These are phyloP conservation scores for Tetraselmis chui DNA, from an alignment of 139 green algal genomes.

Conservation along the genomic window DNA sequence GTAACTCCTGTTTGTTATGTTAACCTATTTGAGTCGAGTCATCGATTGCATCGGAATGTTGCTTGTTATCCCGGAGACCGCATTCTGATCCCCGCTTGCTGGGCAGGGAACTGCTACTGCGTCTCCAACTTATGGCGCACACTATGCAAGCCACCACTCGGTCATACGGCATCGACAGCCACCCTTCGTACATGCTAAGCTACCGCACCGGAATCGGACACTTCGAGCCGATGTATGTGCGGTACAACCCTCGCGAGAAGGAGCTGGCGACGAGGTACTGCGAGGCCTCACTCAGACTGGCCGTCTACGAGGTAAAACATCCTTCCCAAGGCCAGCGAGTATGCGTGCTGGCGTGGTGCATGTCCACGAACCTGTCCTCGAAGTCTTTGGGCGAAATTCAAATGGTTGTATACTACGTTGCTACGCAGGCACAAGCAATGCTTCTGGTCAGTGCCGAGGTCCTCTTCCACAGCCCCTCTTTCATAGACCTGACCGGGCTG, in stretches of 20 bases:
- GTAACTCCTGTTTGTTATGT: too few species aligned
- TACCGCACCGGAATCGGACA: background rate
- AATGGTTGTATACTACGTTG: too few species aligned
- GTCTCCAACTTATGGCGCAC: background rate
- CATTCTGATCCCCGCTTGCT: too few species aligned
- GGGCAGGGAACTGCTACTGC: background rate
- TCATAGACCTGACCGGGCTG: background rate
- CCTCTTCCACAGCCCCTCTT: background rate
- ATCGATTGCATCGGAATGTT: too few species aligned
- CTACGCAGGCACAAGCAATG: background rate
- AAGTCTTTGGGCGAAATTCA: too few species aligned
- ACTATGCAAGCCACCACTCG: background rate
- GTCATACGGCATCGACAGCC: background rate
- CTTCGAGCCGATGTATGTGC: background rate
- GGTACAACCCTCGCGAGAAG: background rate
- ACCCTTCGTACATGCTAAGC: background rate
- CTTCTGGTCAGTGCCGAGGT: background rate
- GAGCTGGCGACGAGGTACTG: background rate
- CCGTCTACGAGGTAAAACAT: background rate
- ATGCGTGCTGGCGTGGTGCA: too few species aligned
- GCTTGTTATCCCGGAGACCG: too few species aligned
- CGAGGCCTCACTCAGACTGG: background rate
- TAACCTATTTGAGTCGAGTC: too few species aligned
- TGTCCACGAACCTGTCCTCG: too few species aligned
- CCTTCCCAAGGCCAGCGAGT: too few species aligned